A percentile compares a stretch with the other conserved stretches of the same genome.
Conservation (phyloP, 495 filamentous ascomycete genomes). For the Neurospora sp. region DNA sequence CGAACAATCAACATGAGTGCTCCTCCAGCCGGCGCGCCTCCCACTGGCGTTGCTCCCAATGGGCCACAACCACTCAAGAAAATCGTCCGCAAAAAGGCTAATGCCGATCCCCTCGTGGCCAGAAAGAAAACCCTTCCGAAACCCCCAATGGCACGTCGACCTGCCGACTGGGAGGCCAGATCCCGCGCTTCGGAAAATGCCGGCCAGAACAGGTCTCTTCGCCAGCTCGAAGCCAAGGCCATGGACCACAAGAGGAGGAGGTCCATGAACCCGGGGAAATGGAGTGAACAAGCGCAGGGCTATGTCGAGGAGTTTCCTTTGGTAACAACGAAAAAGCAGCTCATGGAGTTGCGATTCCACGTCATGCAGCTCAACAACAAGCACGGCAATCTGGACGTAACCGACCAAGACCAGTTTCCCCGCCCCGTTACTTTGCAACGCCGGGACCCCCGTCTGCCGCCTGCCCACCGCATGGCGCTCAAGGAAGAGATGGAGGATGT, state of each 20-base stretch:
- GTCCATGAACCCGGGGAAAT: constrained; percentile 36
- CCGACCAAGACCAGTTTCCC: constrained; percentile 70
- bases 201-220: neutral
- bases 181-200: neutral
- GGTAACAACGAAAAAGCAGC: constrained; percentile 64
- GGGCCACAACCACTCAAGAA: constrained; percentile 32
- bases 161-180: neutral
- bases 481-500: constrained; percentile 42
- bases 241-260: neutral
- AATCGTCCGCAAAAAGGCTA: constrained; percentile 36
- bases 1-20: constrained; percentile 41
- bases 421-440: constrained; percentile 81
- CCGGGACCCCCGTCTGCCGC: constrained; percentile 69
- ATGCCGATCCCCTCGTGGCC: constrained; percentile 53
- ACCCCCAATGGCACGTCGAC: neutral
- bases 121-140: constrained; percentile 41
- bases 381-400: constrained; percentile 48
- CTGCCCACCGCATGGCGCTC: constrained; percentile 41
- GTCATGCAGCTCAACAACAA: constrained; percentile 57
- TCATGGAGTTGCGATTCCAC: constrained; percentile 77
- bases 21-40: constrained; percentile 39
- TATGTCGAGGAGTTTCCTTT: constrained; percentile 57
- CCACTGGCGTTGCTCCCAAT: constrained; percentile 13
- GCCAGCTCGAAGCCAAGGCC: neutral
- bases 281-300: constrained; percentile 45